Conservation (phyloP, 352 stramenopile species). For the Pythium scleroteichum region DNA sequence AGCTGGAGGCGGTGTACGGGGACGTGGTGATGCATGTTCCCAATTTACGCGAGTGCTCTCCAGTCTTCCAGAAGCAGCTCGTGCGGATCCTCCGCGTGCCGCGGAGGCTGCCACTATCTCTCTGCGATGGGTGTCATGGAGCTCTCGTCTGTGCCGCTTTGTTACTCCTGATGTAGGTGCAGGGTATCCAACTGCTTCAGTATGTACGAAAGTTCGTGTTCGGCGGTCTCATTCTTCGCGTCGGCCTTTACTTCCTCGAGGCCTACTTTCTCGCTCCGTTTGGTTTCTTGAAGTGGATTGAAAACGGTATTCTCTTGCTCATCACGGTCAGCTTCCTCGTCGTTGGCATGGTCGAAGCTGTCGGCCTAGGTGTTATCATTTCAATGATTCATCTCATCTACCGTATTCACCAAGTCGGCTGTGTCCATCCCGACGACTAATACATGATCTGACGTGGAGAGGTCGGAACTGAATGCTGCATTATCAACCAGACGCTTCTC, state of each 20-base stretch:
- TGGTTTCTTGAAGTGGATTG: constrained; percentile 68
- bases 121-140: constrained; percentile 87
- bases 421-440: constrained; percentile 79
- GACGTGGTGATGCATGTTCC: too few relatives aligned
- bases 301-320: constrained; percentile 62
- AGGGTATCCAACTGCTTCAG: constrained; percentile 65
- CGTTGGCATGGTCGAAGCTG: constrained; percentile 72
- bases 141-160: constrained; percentile 61
- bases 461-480: too few relatives aligned
- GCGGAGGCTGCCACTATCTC: constrained; percentile 77
- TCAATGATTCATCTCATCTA: constrained; percentile 82
- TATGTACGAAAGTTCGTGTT: constrained; percentile 86
- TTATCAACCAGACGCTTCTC: too few relatives aligned
- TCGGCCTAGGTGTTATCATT: constrained; percentile 74
- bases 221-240: constrained; percentile 68
- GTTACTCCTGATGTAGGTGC: constrained; percentile 57
- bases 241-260: constrained; percentile 77
- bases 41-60: too few relatives aligned
- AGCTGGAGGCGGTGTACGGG: too few relatives aligned
- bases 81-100: too few relatives aligned
- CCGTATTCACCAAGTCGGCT: constrained; percentile 76
- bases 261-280: constrained; percentile 76
- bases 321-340: constrained; percentile 74
- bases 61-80: too few relatives aligned
- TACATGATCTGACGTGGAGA: too few relatives aligned